Evolutionary conservation across 148 eudicot genomes (phyloP), one percentile per base, ranked within the genome.

Genomic region (Camellia granthamiana): DNA sequence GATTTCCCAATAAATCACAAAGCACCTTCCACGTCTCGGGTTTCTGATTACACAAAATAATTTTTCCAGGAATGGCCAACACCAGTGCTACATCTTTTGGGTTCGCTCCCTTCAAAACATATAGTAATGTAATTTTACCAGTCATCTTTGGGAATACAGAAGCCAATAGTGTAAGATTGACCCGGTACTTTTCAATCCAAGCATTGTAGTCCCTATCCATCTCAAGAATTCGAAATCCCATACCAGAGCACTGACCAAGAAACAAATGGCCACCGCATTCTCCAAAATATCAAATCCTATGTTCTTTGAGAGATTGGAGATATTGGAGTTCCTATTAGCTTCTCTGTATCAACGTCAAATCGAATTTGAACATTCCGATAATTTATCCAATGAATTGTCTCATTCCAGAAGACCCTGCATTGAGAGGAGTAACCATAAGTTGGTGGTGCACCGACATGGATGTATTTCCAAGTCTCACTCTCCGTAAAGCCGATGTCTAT

Each of bases 331-430:
- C 18, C 70, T 67, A 67, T 67, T 19, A 67, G 7, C 70, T 23
- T 67, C 42, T 67, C 70, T 67, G 70, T 8, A 23, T 67, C 70
- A 67, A 67, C 70, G 9, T 67, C 70, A 23, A 67, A 67, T 67
- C 38, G 6, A 41, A 67, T 11, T 41, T 67, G 41, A 3, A 67
- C 21, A 8, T 23, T 67, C 21, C 18, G 38, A 67, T 67, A 30
- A 30, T 30, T 30, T 1, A 30, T 30, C 38, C 38, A 30, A 30
- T 30, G 38, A 30, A 30, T 30, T 6, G 70, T 8, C 23, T 13
- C 70, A 8, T 67, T 67, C 70, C 42, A 67, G 7, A 67, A 67
- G 70, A n/a, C 38, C 38, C 38, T 30, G 0, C 38, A 30, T 1
- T 30, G 38, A 30, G 38, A 30, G 38, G 38, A 30, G 38, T 30